Base-by-base conservation (phyloP, 768 basidiomycete species). In the Sistotremastrum niveocremeum region DNA sequence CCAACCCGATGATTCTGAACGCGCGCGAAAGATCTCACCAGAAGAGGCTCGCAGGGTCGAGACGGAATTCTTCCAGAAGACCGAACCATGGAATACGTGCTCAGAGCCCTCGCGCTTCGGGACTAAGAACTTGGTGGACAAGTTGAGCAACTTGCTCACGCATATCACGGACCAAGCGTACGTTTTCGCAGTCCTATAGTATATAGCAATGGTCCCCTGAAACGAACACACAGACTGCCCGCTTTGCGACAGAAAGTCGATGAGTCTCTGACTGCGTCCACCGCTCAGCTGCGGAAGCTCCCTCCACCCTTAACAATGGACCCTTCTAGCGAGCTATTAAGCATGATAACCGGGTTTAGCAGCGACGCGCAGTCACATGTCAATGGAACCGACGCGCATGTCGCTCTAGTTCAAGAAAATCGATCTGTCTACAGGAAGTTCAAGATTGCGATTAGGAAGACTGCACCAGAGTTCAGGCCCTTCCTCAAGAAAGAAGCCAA, bases 1-100 rank as follows among this genome's bases (percentile, higher is more conserved):
- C 38, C 73, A 80, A 6, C 76, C 77, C 0, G 71, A 78, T 42
- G 82, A 81, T 51, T 60, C 55, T 2, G 70, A 79, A 46, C 73
- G 82, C 1, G 48, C 54, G 9, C 51, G 56, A 35, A 55, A 57
- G 4, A 56, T 70, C 7, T 58, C 68, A 1, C 63, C 63, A 10
- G 41, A 51, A 0, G 71, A 65, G 12, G 58, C 65, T 4, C 65
- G 73, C 41, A 47, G 45, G 9, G 54, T 60, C 0, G 72, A 71
- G 1, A 46, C 55, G 0, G 47, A 62, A 0, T 81, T 72, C 51
- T 82, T 84, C 53, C 49, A 62, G 9, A 54, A 50, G 0, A 73
- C 62, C 1, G 11, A 57, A 0, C 80, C 79, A 0, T 84, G 82
- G 82, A 67, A 56, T 29, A 57, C 59, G 4, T 62, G 76, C n/a